Percentiles rank a stretch among this genome's conserved stretches.
These are phyloP conservation scores for Phlegmacium glaucopus DNA, from an alignment of 768 basidiomycete species.

Conservation along the genomic window DNA sequence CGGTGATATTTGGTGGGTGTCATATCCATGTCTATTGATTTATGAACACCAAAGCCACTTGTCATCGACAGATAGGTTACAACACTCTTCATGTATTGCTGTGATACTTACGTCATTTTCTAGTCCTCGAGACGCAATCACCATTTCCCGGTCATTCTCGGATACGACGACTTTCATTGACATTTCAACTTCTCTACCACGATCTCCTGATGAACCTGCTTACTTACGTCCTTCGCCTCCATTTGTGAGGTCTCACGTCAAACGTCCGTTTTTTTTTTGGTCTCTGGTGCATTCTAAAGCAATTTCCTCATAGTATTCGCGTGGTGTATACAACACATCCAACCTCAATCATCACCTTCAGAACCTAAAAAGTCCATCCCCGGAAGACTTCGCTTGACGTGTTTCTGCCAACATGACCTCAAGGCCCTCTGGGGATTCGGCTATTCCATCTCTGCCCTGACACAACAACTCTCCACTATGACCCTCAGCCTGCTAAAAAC, in stretches of 20 bases:
- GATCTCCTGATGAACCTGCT: conserved; percentile 85
- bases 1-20: no score
- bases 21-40: no score
- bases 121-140: conserved; percentile 92
- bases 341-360: conserved; percentile 30
- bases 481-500: conserved; percentile 76
- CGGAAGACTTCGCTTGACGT: conserved; percentile 69
- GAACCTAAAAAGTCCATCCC: conserved; percentile 31
- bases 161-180: conserved; percentile 84
- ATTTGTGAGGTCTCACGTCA: conserved; percentile 84
- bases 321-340: conserved; percentile 85
- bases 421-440: conserved; percentile 83
- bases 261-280: conserved; percentile 37
- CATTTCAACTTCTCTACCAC: conserved; percentile 90
- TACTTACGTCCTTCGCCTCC: conserved; percentile 91
- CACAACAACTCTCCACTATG: conserved; percentile 86
- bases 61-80: no score
- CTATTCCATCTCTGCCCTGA: conserved; percentile 51
- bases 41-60: no score
- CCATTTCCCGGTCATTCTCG: conserved; percentile 82
- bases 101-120: not conserved
- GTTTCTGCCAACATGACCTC: conserved; percentile 95
- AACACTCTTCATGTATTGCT: not conserved
- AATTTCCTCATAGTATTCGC: conserved; percentile 60
- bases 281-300: conserved; percentile 9